Evolutionary conservation across 148 eudicot genomes (phyloP), one percentile per base, ranked within the genome.

Genomic region (Rheum nobile): DNA sequence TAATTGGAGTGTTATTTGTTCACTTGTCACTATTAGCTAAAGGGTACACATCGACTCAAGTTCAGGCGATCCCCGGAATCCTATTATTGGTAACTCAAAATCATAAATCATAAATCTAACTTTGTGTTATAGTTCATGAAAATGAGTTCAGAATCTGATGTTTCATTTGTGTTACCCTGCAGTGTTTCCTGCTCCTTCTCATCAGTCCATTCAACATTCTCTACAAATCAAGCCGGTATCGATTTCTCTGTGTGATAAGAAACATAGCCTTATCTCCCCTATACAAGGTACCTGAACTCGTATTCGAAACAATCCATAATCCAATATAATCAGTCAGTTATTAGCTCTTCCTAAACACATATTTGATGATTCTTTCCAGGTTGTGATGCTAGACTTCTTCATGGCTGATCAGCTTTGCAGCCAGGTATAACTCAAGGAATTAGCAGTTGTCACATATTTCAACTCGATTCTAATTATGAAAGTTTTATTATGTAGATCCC

Each of bases 331-430:
- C 6, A 32, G 8, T 63, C 69, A 63, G 0, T 14, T 63, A 63
- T 63, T 16, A 63, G 8, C 32, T 31, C 37, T 63, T 63, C 39
- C 8, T 63, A 32, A 29, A 63, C 6, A 16, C 13, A 63, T 14
- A 17, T 31, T 26, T 63, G 67, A 28, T 74, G 24, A 71, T 75
- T 78, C 19, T 65, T 41, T 72, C 24, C 77, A 89, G 94, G 99
- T 96, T 76, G 89, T 83, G 29, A 96, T 96, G 99, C 80, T 96
- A 67, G 99, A 96, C 78, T 96, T 96, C 77, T 96, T 96, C 92
- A 96, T 96, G 97, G 99, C 99, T 79, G 99, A 96, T 85, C 99
- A 96, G 77, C 90, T 96, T 65, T 92, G 97, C 76, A 96, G 99
- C 79, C 99, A 96, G 91, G 99, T 95, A 85, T 75, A 61, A 42